Percentiles rank a stretch among this genome's conserved stretches.
Evolutionary conservation across 1,284 basidiomycete genomes (phyloP).

Genomic region (Agroathelia rolfsii): DNA sequence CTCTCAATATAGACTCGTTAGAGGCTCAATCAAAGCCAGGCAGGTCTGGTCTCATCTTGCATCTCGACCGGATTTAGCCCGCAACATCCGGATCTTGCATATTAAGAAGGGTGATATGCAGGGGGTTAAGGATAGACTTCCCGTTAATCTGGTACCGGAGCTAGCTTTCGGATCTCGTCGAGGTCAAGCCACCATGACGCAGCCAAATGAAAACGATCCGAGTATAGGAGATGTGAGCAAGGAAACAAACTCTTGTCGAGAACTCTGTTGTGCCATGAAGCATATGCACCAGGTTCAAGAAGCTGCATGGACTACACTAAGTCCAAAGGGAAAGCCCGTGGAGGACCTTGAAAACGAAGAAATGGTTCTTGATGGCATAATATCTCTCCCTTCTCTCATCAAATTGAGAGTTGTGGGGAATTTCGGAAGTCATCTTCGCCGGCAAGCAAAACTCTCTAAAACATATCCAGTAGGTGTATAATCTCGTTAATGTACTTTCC

Average conservation of each 20-base stretch:
- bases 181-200: constrained; percentile 14
- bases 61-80: constrained; percentile 30
- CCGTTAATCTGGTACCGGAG: constrained; percentile 23
- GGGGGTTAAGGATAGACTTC: constrained; percentile 25
- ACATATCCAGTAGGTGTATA: constrained; percentile 19
- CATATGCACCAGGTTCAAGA: constrained; percentile 29
- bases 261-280: too few relatives aligned
- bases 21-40: constrained; percentile 27
- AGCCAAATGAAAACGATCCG: constrained; percentile 16
- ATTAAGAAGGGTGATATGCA: constrained; percentile 26
- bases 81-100: constrained; percentile 30
- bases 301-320: constrained; percentile 27
- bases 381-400: constrained; percentile 18
- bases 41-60: constrained; percentile 40
- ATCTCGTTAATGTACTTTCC: constrained; percentile 24
- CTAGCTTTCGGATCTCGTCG: too few relatives aligned
- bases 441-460: constrained; percentile 16
- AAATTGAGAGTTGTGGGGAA: constrained; percentile 26
- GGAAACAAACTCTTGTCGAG: too few relatives aligned
- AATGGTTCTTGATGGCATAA: constrained; percentile 21
- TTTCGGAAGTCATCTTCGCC: constrained; percentile 27
- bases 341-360: constrained; percentile 25
- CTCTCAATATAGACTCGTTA: constrained; percentile 36
- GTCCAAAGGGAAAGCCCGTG: constrained; percentile 15
- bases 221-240: constrained; percentile 27